Conservation (phyloP, 768 basidiomycete species). For the Suillus plorans region DNA sequence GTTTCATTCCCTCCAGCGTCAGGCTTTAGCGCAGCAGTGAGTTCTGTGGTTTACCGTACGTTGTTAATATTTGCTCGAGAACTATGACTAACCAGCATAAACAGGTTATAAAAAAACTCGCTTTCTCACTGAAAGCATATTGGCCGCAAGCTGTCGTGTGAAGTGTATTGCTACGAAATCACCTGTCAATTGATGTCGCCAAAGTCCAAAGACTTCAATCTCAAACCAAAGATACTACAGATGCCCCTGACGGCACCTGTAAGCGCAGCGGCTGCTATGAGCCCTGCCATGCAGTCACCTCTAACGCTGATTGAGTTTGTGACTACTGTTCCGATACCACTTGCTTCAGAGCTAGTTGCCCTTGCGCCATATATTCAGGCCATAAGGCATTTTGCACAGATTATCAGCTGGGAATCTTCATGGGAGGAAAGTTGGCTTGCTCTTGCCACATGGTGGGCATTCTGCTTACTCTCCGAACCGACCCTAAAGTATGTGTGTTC, state of each 20-base stretch:
- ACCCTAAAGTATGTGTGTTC: conserved; percentile 45
- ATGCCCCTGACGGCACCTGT: conserved; percentile 10
- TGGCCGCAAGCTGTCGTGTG: not conserved
- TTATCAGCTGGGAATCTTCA: conserved; percentile 54
- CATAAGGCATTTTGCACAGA: conserved; percentile 43
- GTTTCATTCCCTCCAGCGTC: not conserved
- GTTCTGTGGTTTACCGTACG: not conserved
- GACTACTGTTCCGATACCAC: conserved; percentile 57
- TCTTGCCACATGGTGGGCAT: conserved; percentile 74
- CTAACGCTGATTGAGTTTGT: conserved; percentile 45
- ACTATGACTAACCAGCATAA: not conserved
- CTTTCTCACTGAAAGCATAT: not conserved
- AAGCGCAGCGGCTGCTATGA: conserved; percentile 3
- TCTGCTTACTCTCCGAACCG: conserved; percentile 60
- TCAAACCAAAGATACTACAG: conserved; percentile 16
- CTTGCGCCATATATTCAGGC: conserved; percentile 55
- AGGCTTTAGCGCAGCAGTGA: not conserved
- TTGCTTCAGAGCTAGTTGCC: conserved; percentile 59
- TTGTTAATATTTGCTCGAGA: not conserved
- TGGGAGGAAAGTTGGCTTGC: conserved; percentile 67
- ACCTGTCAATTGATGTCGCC: conserved; percentile 5
- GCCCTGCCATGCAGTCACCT: conserved; percentile 6
- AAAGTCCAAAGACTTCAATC: conserved; percentile 5
- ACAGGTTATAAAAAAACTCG: not conserved
- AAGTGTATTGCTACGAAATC: not conserved